phyloP scores from a whole-genome alignment of 2,329 filamentous ascomycete genomes.

The Bipolaris cookei region DNA sequence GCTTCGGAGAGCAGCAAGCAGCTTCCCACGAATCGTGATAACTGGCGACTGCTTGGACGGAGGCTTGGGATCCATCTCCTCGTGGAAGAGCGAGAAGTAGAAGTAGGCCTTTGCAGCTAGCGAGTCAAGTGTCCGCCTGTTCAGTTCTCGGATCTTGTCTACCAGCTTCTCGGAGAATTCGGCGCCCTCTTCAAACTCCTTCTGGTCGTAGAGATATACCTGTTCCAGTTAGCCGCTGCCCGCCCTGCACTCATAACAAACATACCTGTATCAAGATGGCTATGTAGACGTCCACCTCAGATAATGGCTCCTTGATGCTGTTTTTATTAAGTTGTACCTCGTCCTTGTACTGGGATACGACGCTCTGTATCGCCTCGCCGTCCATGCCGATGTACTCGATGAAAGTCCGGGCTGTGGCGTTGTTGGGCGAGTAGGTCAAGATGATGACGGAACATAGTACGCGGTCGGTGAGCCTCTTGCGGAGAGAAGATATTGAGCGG shows the following conservation, averaged over 20 bases:
- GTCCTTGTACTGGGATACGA: slow-evolving; percentile 65
- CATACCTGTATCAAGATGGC: slow-evolving; percentile 68
- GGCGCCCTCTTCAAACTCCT: slow-evolving; percentile 78
- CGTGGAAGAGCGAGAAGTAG: slow-evolving; percentile 95
- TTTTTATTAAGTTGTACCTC: slow-evolving; percentile 66
- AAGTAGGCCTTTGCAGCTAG: slow-evolving; percentile 96
- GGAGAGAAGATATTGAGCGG: slow-evolving; percentile 92
- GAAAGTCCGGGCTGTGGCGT: slow-evolving; percentile 71
- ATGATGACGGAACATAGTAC: slow-evolving; percentile 81
- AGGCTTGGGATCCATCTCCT: slow-evolving; percentile 84
- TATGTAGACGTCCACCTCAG: slow-evolving; percentile 88
- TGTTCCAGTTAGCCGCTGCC: slow-evolving; percentile 55
- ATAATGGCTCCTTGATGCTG: slow-evolving; percentile 74
- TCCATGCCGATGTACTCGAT: slow-evolving; percentile 73
- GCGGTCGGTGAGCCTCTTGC: slow-evolving; percentile 85
- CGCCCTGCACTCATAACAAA: not conserved
- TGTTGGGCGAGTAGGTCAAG: slow-evolving; percentile 76
- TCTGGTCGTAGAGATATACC: slow-evolving; percentile 86
- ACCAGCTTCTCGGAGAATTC: slow-evolving; percentile 84
- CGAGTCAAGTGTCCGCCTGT: slow-evolving; percentile 91
- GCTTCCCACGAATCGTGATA: slow-evolving; percentile 81
- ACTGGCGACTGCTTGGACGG: slow-evolving; percentile 88
- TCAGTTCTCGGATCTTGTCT: slow-evolving; percentile 84
- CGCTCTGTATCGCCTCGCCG: slow-evolving; percentile 66
- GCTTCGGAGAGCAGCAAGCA: slow-evolving; percentile 87